Percentiles rank a stretch among this genome's conserved stretches.
Evolutionary conservation across 129 eudicot genomes (phyloP).

Genomic region (Helichrysum umbraculigerum): DNA sequence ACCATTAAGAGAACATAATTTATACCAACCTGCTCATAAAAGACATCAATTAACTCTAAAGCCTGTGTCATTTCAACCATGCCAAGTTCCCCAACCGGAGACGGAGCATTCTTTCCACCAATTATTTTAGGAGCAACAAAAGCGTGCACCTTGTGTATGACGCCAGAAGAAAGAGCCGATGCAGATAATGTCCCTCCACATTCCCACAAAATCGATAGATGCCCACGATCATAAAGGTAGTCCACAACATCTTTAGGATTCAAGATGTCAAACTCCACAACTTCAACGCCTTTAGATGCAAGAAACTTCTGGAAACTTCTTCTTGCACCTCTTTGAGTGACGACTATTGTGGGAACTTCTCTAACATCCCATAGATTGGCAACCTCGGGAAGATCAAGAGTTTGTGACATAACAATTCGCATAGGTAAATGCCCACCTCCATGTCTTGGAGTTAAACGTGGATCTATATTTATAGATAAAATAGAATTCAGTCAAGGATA

Average conservation of each 20-base stretch:
- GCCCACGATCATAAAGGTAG: slow-evolving; percentile 89
- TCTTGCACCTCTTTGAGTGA: slow-evolving; percentile 90
- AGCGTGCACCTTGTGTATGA: slow-evolving; percentile 97
- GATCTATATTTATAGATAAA: slow-evolving; percentile 51
- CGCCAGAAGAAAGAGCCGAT: slow-evolving; percentile 83
- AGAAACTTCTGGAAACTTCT: slow-evolving; percentile 88
- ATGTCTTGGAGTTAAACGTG: slow-evolving; percentile 88
- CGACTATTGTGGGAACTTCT: slow-evolving; percentile 90
- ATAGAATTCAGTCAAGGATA: slow-evolving; percentile 5
- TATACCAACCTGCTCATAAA: slow-evolving; percentile 82
- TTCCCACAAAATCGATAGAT: slow-evolving; percentile 93
- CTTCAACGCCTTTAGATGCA: slow-evolving; percentile 96
- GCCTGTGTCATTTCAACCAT: slow-evolving; percentile 99
- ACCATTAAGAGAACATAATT: neutral
- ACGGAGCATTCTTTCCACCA: slow-evolving; percentile 93
- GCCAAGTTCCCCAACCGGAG: slow-evolving; percentile 99
- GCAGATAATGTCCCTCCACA: slow-evolving; percentile 98
- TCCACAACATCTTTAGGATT: slow-evolving; percentile 78
- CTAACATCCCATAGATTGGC: slow-evolving; percentile 89
- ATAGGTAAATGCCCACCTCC: slow-evolving; percentile 86
- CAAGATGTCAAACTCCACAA: slow-evolving; percentile 85
- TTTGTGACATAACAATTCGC: slow-evolving; percentile 85
- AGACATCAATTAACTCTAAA: slow-evolving; percentile 73
- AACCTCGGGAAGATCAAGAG: slow-evolving; percentile 92
- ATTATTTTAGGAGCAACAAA: slow-evolving; percentile 99